Base-by-base conservation (phyloP, 495 filamentous ascomycete species). In the Aspergillus campestris region DNA sequence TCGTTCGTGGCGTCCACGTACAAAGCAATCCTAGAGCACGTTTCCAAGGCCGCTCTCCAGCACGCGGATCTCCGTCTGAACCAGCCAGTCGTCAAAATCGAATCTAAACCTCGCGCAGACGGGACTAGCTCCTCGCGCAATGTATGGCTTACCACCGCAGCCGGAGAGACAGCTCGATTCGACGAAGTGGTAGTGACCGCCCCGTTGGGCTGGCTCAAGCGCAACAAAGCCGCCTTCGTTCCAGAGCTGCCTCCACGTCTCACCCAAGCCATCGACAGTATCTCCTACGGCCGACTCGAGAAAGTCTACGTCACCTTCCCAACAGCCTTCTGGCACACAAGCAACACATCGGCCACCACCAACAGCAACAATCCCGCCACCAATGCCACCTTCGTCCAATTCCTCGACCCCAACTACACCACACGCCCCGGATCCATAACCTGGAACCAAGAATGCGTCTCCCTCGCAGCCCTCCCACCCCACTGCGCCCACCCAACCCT, bases 281-380 rank as follows among this genome's bases (percentile, higher is more conserved):
- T 95, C 50, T 83, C 85, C 34, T 96, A 94, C 59, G 92, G 92
- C 14, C 78, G 79, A 38, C 75, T 98, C 0, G 92, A 98, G 62
- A 96, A 98, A 67, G 78, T 91, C 27, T 95, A 94, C 62, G 77
- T 96, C 31, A 87, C 77, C 32, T 98, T 98, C 61, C 83, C 86
- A 3, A 65, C 58, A 6, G 80, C 92, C 3, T 83, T 82, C 58
- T 84, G 81, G 81, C 64, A 79, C 35, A 42, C 38, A 6, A 40
- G 38, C 10, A 35, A 11, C 0, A 50, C 38, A 18, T 31, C 49
- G 28, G 47, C 32, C 7, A 34, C 36, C 9, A 50, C 35, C 15
- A 28, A 44, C 11, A 44, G 31, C 30, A 43, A 28, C 15, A 48
- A 46, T 24, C 34, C 45, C 12, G 48, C 52, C 29, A 27, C 38